Evolutionary conservation across 108 stramenopile genomes (phyloP).

Genomic region (Stephanodiscus minutulus): DNA sequence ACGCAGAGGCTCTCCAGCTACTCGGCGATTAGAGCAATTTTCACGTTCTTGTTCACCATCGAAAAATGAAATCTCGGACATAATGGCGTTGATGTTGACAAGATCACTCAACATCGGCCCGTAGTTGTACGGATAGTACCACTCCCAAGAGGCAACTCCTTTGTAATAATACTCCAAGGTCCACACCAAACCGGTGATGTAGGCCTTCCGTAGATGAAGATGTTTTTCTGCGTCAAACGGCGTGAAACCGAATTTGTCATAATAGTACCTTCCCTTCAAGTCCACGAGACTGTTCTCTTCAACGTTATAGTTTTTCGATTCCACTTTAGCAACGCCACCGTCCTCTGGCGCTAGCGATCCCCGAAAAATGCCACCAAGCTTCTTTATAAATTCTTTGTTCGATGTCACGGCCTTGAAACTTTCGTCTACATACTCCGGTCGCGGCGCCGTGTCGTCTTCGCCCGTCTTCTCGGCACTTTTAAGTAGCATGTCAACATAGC

Average conservation of each 20-base stretch:
- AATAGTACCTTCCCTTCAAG: constrained; percentile 90
- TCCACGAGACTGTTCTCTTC: constrained; percentile 53
- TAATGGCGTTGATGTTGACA: constrained; percentile 64
- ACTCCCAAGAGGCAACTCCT: constrained; percentile 95
- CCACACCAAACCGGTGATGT: constrained; percentile 96
- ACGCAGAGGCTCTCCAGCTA: constrained; percentile 79
- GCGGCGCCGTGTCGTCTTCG: constrained; percentile 4
- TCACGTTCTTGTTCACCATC: constrained; percentile 45
- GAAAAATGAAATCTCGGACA: constrained; percentile 68
- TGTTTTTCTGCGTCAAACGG: constrained; percentile 88
- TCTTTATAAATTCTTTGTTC: constrained; percentile 37
- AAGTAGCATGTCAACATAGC: constrained; percentile 69
- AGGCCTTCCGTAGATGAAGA: constrained; percentile 79
- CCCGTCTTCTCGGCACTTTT: constrained; percentile 9
- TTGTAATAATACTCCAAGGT: constrained; percentile 96
- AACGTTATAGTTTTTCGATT: constrained; percentile 13
- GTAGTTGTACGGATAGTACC: constrained; percentile 99
- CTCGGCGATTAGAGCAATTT: constrained; percentile 21
- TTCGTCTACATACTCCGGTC: constrained; percentile 1
- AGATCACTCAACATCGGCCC: constrained; percentile 97
- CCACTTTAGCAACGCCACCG: constrained; percentile 35
- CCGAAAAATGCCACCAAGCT: constrained; percentile 40
- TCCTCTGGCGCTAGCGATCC: constrained; percentile 36
- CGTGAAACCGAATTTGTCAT: constrained; percentile 90
- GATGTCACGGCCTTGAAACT: constrained; percentile 42